phyloP scores from a whole-genome alignment of 805 yeast genomes.

The Danielozyma ontarioensis region DNA sequence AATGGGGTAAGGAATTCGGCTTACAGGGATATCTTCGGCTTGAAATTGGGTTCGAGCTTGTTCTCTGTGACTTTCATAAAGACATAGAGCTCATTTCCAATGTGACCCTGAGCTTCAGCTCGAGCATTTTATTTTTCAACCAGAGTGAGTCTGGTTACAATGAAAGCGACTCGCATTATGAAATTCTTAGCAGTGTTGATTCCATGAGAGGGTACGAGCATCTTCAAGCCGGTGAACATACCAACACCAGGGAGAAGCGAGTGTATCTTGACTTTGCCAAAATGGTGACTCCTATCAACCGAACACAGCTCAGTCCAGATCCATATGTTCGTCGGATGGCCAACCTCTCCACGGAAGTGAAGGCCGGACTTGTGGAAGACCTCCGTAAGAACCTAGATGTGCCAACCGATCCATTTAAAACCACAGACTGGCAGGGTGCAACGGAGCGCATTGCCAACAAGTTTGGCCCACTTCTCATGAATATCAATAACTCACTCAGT shows the following conservation, averaged over 20 bases:
- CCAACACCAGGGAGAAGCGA: constrained; percentile 45
- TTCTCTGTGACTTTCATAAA: constrained; percentile 54
- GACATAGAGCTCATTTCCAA: constrained; percentile 44
- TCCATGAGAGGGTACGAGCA: constrained; percentile 41
- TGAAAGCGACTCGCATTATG: constrained; percentile 4
- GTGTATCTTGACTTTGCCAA: constrained; percentile 48
- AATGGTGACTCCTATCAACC: constrained; percentile 48
- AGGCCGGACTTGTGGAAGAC: constrained; percentile 28
- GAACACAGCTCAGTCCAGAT: constrained; percentile 44
- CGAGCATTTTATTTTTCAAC: too few species aligned
- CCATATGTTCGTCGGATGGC: constrained; percentile 40
- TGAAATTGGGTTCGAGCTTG: constrained; percentile 59
- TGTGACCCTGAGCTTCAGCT: constrained; percentile 33
- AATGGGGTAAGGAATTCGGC: constrained; percentile 51
- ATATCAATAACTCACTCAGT: constrained; percentile 34
- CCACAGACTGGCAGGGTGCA: constrained; percentile 52
- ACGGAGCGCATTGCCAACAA: constrained; percentile 45
- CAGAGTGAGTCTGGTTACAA: constrained; percentile 18
- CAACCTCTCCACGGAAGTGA: constrained; percentile 27
- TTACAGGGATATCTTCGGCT: constrained; percentile 55
- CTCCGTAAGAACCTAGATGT: constrained; percentile 22
- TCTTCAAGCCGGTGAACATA: constrained; percentile 39
- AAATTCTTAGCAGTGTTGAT: constrained; percentile 18
- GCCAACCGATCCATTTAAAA: constrained; percentile 30
- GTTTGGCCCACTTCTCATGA: constrained; percentile 46